These are phyloP conservation scores for Coemansia sp. DNA, from an alignment of 192 early-diverging fungal species.

Conservation along the genomic window DNA sequence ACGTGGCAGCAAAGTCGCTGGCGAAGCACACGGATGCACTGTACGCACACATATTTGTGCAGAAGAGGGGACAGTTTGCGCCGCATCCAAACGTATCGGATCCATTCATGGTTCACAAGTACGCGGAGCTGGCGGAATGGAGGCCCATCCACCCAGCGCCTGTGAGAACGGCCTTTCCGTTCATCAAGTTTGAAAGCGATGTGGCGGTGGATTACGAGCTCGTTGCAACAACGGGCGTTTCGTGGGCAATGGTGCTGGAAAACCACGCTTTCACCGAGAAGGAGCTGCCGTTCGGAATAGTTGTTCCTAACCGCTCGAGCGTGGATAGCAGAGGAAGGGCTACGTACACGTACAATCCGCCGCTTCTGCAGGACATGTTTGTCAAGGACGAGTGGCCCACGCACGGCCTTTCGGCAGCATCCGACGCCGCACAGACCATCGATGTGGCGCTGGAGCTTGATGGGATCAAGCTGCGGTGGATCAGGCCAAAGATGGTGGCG, in stretches of 20 bases:
- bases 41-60: conserved; percentile 18
- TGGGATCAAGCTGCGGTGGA: conserved; percentile 17
- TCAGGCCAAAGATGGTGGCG: conserved; percentile 5
- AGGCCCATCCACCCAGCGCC: neutral
- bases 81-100: conserved; percentile 16
- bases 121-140: conserved; percentile 1
- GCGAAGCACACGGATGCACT: neutral
- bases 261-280: conserved; percentile 4
- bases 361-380: conserved; percentile 9
- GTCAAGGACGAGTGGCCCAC: neutral
- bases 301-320: neutral
- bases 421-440: neutral
- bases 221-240: conserved; percentile 4
- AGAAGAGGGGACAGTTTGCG: conserved; percentile 2
- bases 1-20: neutral
- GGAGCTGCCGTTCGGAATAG: conserved; percentile 1
- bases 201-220: conserved; percentile 1
- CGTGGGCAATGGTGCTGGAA: conserved; percentile 21
- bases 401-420: neutral
- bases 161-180: neutral
- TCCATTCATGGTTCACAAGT: neutral
- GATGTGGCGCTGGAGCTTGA: conserved; percentile 16
- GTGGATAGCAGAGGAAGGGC: neutral
- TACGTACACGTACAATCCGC: conserved; percentile 4
- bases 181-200: conserved; percentile 2